phyloP scores from a whole-genome alignment of 345 rosid species.

The Cardamine chenopodiifolia region DNA sequence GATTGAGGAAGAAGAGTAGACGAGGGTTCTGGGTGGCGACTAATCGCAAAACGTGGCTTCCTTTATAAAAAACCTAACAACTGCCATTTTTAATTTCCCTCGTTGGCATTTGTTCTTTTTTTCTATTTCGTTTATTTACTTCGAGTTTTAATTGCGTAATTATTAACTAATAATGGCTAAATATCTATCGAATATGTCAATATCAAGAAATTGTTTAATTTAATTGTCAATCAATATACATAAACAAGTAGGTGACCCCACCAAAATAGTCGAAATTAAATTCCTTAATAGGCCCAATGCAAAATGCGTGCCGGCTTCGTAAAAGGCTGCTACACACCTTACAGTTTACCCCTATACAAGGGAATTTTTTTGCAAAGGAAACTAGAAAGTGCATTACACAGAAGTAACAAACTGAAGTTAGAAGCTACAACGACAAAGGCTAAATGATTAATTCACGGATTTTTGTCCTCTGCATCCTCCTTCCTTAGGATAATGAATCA shows the following conservation, averaged over 20 bases:
- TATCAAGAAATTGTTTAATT: not conserved
- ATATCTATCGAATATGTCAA: not conserved
- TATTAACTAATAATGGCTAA: not conserved
- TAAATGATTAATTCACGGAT: not conserved
- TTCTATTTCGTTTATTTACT: not conserved
- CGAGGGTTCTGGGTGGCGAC: conserved; percentile 44
- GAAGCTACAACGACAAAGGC: conserved; percentile 3
- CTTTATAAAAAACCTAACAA: conserved; percentile 38
- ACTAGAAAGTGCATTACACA: conserved; percentile 7
- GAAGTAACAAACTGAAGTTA: not conserved
- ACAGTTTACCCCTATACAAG: conserved; percentile 1
- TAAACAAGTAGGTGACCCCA: not conserved
- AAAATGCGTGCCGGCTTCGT: conserved; percentile 23
- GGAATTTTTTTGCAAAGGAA: not conserved
- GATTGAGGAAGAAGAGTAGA: conserved; percentile 22
- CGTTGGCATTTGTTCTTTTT: conserved; percentile 34
- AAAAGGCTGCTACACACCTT: conserved; percentile 24
- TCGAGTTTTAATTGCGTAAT: not conserved
- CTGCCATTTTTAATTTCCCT: conserved; percentile 40
- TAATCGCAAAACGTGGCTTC: conserved; percentile 39
- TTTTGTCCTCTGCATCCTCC: conserved; percentile 4
- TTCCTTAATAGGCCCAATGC: not conserved
- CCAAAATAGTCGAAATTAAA: not conserved
- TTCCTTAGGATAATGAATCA: conserved; percentile 32
- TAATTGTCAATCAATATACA: not conserved